Evolutionary conservation across 805 yeast species (phyloP).

Genomic region (Candida namnaoensis): DNA sequence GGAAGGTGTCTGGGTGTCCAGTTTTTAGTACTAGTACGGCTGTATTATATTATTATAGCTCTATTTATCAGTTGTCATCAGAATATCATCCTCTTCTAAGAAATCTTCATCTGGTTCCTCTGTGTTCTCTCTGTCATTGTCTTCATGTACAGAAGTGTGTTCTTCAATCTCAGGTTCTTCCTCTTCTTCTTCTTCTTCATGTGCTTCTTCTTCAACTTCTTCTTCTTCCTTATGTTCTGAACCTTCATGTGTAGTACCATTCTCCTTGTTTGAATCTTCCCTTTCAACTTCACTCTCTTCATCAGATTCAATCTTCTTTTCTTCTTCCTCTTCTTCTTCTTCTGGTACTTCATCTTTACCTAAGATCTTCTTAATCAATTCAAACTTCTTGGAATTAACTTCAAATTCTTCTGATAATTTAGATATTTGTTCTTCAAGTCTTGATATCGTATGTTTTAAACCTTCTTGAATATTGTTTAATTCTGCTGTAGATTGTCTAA

Average conservation of each 20-base stretch:
- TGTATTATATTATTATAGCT: too few relatives aligned
- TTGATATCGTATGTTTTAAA: background rate
- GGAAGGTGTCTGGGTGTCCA: too few relatives aligned
- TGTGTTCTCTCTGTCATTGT: too few relatives aligned
- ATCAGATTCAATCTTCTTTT: background rate
- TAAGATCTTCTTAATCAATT: constrained; percentile 2
- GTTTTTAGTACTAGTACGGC: too few relatives aligned
- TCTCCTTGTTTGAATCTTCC: background rate
- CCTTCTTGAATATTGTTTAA: constrained; percentile 1
- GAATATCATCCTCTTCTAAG: too few relatives aligned
- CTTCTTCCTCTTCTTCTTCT: background rate
- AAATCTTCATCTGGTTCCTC: too few relatives aligned
- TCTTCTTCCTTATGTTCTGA: background rate
- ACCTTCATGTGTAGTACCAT: background rate
- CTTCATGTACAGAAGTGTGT: too few relatives aligned
- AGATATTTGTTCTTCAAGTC: background rate
- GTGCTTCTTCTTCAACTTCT: background rate
- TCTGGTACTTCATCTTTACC: background rate
- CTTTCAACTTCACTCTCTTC: background rate
- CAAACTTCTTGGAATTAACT: constrained; percentile 2
- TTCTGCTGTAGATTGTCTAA: background rate
- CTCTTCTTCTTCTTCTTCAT: background rate
- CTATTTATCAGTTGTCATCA: too few relatives aligned
- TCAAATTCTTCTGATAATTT: too few relatives aligned
- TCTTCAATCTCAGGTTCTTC: too few relatives aligned